These are phyloP conservation scores for Meyerozyma carpophila DNA, from an alignment of 1,139 yeast species.

Conservation along the genomic window DNA sequence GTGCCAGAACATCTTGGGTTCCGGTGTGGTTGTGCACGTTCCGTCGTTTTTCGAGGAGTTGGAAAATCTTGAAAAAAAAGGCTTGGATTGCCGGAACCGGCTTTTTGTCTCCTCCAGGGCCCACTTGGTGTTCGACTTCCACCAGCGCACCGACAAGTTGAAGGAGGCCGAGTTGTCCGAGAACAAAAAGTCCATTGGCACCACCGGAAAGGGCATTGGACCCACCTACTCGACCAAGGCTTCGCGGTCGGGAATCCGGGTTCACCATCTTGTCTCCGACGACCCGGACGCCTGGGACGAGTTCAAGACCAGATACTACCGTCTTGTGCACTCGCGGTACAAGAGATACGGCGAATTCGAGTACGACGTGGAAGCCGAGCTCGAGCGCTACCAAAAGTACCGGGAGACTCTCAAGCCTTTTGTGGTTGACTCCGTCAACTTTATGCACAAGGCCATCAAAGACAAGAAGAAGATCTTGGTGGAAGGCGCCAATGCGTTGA, in stretches of 20 bases:
- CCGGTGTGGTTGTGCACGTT: constrained; percentile 94
- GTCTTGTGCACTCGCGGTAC: constrained; percentile 74
- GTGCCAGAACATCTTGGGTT: constrained; percentile 85
- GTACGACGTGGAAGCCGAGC: constrained; percentile 76
- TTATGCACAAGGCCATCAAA: constrained; percentile 79
- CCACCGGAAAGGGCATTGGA: constrained; percentile 99
- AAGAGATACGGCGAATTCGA: constrained; percentile 93
- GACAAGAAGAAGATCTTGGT: constrained; percentile 81
- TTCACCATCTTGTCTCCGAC: constrained; percentile 88
- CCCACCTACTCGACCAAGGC: constrained; percentile 98
- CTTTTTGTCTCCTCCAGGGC: constrained; percentile 90
- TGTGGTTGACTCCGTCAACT: constrained; percentile 88
- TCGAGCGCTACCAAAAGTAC: constrained; percentile 68
- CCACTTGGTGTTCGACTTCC: constrained; percentile 95
- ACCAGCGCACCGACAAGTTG: constrained; percentile 91
- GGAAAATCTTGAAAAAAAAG: constrained; percentile 73
- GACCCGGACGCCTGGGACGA: constrained; percentile 93
- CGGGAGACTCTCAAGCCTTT: constrained; percentile 77
- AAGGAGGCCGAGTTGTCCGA: constrained; percentile 88
- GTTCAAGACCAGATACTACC: constrained; percentile 71
- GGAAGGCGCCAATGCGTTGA: constrained; percentile 98
- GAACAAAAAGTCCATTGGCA: constrained; percentile 89
- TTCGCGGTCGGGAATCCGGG: constrained; percentile 93
- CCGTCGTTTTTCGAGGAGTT: constrained; percentile 91
- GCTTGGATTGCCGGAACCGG: constrained; percentile 73